A percentile compares a stretch with the other conserved stretches of the same genome.
Evolutionary conservation across 1,284 basidiomycete species (phyloP).

Genomic region (Fomes fomentarius): DNA sequence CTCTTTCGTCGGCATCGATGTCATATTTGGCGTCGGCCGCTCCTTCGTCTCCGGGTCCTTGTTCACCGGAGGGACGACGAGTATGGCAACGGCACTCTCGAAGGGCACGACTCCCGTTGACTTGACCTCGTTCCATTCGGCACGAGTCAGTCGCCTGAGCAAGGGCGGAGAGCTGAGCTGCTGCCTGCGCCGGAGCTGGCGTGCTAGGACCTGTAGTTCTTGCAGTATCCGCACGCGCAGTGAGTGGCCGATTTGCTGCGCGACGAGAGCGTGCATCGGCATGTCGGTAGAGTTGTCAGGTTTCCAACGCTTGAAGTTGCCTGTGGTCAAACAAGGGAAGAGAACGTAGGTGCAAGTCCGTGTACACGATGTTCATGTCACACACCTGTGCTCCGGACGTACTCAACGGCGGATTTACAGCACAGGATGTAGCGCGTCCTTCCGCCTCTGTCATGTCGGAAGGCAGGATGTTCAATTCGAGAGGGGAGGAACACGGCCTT

Average conservation of each 20-base stretch:
- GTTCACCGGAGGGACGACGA: constrained; percentile 73
- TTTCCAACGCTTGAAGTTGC: constrained; percentile 13
- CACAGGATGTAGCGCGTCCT: constrained; percentile 58
- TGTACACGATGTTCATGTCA: neutral
- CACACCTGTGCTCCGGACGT: constrained; percentile 40
- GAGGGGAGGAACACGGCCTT: constrained; percentile 54
- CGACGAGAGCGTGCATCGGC: constrained; percentile 42
- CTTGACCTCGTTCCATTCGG: constrained; percentile 58
- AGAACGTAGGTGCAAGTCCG: neutral
- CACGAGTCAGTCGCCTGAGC: constrained; percentile 62
- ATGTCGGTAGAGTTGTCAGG: neutral
- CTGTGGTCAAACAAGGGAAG: no score
- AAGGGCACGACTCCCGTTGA: constrained; percentile 50
- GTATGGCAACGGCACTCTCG: constrained; percentile 58
- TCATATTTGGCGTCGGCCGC: constrained; percentile 46
- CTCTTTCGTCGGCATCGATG: constrained; percentile 40
- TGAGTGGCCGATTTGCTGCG: constrained; percentile 60
- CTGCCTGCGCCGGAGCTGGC: constrained; percentile 39
- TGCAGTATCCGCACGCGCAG: constrained; percentile 74
- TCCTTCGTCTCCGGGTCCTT: constrained; percentile 50
- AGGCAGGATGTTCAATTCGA: constrained; percentile 68
- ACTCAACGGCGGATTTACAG: constrained; percentile 49
- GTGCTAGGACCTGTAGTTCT: constrained; percentile 63
- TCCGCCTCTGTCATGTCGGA: constrained; percentile 48
- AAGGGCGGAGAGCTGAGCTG: constrained; percentile 37